A percentile compares a stretch with the other conserved stretches of the same genome.
Conservation (phyloP, 192 early-diverging fungal genomes). For the Umbelopsis sp. region DNA sequence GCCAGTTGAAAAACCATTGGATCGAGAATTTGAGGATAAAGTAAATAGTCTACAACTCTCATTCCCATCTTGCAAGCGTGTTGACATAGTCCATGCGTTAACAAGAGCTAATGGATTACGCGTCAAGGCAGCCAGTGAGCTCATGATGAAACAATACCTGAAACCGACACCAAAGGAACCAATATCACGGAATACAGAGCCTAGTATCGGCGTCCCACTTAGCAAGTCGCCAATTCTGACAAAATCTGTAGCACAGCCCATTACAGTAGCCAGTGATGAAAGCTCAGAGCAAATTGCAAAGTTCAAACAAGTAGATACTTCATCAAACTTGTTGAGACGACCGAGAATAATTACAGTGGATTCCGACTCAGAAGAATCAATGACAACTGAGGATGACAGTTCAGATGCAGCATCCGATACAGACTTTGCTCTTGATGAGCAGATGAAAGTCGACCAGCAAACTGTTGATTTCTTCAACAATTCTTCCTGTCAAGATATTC, state of each 20-base stretch:
- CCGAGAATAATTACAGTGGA: background rate
- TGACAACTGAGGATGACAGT: background rate
- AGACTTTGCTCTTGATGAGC: background rate
- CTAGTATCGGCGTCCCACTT: background rate
- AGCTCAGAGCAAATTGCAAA: too few species aligned
- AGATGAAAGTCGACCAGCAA: background rate
- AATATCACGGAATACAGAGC: background rate
- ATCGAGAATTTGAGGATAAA: constrained; percentile 20
- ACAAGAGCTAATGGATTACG: background rate
- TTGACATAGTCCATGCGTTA: background rate
- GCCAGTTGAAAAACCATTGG: background rate
- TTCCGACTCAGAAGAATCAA: background rate
- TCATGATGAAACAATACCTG: background rate
- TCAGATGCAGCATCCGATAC: background rate
- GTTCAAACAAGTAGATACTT: background rate
- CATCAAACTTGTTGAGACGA: background rate
- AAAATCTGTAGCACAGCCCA: background rate
- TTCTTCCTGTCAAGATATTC: constrained; percentile 22
- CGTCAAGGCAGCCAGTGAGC: constrained; percentile 5
- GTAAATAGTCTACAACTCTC: background rate
- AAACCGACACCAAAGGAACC: background rate
- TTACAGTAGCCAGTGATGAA: background rate
- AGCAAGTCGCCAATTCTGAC: background rate
- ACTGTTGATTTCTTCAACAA: constrained; percentile 21
- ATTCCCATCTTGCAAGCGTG: background rate